Evolutionary conservation across 1,284 basidiomycete genomes (phyloP).

Genomic region (Ceratobasidium sp.): DNA sequence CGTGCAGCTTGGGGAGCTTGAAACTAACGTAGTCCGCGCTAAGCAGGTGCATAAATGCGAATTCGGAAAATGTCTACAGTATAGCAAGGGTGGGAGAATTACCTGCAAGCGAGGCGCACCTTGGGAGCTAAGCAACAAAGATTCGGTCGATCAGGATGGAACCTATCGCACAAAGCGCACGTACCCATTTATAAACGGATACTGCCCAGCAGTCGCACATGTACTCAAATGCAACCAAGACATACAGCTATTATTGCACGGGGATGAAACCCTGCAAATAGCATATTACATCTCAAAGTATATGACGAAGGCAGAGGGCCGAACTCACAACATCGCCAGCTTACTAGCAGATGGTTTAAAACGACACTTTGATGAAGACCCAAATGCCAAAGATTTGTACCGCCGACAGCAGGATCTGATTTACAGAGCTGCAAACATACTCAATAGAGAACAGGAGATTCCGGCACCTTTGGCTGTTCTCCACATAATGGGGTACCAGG

Average conservation of each 20-base stretch:
- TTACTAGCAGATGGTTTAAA: conserved; percentile 26
- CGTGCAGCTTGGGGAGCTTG: neutral
- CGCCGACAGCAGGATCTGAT: neutral
- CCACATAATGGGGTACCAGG: neutral
- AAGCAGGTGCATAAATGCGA: conserved; percentile 51
- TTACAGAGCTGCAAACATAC: neutral
- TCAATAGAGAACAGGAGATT: neutral
- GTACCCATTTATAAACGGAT: conserved; percentile 55
- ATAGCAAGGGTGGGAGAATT: conserved; percentile 50
- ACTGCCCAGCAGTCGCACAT: conserved; percentile 53
- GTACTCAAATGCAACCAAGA: conserved; percentile 57
- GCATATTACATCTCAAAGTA: conserved; percentile 52
- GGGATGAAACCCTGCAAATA: conserved; percentile 23
- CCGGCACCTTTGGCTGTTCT: neutral
- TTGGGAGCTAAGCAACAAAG: conserved; percentile 52
- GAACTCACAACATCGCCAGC: conserved; percentile 52
- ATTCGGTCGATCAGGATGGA: conserved; percentile 50
- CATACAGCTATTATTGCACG: conserved; percentile 53
- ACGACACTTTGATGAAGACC: neutral
- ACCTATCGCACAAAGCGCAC: conserved; percentile 37
- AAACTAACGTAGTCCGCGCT: neutral
- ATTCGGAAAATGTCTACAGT: conserved; percentile 51
- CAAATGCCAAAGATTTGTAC: neutral
- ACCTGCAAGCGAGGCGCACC: conserved; percentile 60
- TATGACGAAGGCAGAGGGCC: conserved; percentile 51